Base-by-base conservation (phyloP, 495 filamentous ascomycete species). In the Mytilinidion resinicola region DNA sequence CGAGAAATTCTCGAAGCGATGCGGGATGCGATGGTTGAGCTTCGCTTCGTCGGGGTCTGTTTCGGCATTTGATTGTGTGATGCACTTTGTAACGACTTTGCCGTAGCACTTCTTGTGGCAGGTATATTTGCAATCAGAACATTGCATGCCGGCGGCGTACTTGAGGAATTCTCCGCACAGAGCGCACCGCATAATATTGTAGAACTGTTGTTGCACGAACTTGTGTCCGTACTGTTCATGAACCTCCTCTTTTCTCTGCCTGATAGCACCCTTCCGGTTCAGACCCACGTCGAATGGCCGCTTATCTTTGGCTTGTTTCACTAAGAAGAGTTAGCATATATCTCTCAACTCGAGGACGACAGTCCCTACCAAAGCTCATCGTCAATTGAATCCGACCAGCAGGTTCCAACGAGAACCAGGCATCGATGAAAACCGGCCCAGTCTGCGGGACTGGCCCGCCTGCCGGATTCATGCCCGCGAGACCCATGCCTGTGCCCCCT, bases 151-250 rank as follows among this genome's bases (percentile, higher is more conserved):
- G 14, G 93, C 88, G 34, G 91, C 91, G 74, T 97, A 97, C 69
- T 96, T 97, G 74, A 99, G 85, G 67, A 97, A 96, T 56, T 97
- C 95, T 55, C 92, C 95, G 73, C 93, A 99, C 19, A 97, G 83
- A 35, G 93, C 95, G 76, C 93, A 99, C 64, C 95, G 93, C 93
- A 99, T 99, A 71, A 99, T 96, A 77, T 97, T 97, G 85, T 97
- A 99, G 76, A 97, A 99, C 71, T 96, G 92, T 73, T 95, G 91
- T 63, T 87, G 84, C 48, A 96, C 84, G 65, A 99, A 99, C 75
- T 96, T 96, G 85, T 99, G 93, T 34, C 93, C 93, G 69, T 95
- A 96, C 79, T 96, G 92, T 73, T 97, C 93, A 75, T 95, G 88
- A 11, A 97, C 84, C 63, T 96, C 90, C 73, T 99, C 93, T 75